These are phyloP conservation scores for Phialophora macrospora DNA, from an alignment of 2,329 filamentous ascomycete species.

Conservation along the genomic window DNA sequence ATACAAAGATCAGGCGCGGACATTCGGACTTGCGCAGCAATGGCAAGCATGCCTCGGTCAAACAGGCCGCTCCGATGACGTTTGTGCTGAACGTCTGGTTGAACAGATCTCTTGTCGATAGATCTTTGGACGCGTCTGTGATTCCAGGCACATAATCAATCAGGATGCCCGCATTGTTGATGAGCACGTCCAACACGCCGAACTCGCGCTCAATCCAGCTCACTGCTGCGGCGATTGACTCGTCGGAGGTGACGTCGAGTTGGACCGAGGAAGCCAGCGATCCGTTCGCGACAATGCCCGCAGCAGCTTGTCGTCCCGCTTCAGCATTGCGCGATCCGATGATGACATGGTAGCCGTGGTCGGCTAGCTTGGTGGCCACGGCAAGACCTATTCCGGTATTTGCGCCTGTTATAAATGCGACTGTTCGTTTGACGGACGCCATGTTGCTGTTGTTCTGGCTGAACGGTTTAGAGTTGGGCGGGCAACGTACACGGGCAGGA, in stretches of 20 bases:
- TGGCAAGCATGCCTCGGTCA: conserved; percentile 49
- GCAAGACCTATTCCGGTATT: conserved; percentile 27
- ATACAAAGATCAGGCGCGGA: conserved; percentile 51
- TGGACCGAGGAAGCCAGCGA: conserved; percentile 37
- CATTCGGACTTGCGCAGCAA: conserved; percentile 42
- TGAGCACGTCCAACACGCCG: conserved; percentile 28
- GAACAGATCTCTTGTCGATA: conserved; percentile 45
- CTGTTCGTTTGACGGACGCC: not conserved
- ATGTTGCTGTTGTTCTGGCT: not conserved
- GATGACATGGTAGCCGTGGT: conserved; percentile 43
- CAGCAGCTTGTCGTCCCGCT: conserved; percentile 39
- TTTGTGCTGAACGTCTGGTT: conserved; percentile 50
- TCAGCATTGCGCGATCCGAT: conserved; percentile 44
- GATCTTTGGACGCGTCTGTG: conserved; percentile 37
- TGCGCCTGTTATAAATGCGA: conserved; percentile 6
- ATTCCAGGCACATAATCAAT: conserved; percentile 60
- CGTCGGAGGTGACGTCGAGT: conserved; percentile 27
- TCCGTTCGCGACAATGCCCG: conserved; percentile 38
- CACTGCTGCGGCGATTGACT: conserved; percentile 26
- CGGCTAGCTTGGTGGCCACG: conserved; percentile 9
- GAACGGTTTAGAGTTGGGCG: not conserved
- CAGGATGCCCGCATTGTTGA: conserved; percentile 53
- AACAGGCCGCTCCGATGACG: conserved; percentile 48
- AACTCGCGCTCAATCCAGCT: conserved; percentile 18
- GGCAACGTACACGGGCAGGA: not conserved